Conservation (phyloP, 1,284 basidiomycete genomes). For the Puccinia polysora region DNA sequence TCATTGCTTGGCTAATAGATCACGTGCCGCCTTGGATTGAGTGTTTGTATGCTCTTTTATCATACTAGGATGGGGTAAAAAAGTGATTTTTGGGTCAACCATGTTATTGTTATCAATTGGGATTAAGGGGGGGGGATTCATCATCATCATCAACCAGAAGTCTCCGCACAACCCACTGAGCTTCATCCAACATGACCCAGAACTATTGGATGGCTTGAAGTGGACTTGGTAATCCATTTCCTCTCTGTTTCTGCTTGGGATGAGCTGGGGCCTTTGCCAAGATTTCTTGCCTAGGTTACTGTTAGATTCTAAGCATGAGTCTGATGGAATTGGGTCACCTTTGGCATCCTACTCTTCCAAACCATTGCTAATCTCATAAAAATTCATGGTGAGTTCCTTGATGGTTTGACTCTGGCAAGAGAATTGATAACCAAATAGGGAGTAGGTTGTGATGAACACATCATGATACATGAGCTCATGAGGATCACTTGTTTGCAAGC, state of each 20-base stretch:
- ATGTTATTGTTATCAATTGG: conserved; percentile 14
- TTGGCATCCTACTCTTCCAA: conserved; percentile 33
- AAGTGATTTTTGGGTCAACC: conserved; percentile 13
- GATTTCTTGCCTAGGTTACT: neutral
- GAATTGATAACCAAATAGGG: conserved; percentile 89
- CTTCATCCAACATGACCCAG: conserved; percentile 93
- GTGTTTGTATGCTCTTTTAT: conserved; percentile 96
- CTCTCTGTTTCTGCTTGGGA: conserved; percentile 41
- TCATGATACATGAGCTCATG: conserved; percentile 84
- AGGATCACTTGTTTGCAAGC: conserved; percentile 76
- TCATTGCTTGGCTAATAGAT: conserved; percentile 85
- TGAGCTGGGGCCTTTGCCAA: conserved; percentile 3
- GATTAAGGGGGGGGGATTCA: neutral
- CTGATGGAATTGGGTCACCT: conserved; percentile 5
- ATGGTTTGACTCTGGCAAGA: conserved; percentile 65
- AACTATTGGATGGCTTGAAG: conserved; percentile 97
- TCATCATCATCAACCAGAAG: neutral
- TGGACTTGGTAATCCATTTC: conserved; percentile 65
- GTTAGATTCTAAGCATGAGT: neutral
- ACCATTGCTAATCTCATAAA: conserved; percentile 30
- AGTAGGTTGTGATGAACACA: conserved; percentile 94
- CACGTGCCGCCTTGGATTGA: conserved; percentile 88
- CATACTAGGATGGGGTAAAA: too few species aligned
- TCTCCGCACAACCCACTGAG: conserved; percentile 79
- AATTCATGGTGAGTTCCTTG: conserved; percentile 9